Base-by-base conservation (phyloP, 23 red algal species). In the Gracilaria caudata region DNA sequence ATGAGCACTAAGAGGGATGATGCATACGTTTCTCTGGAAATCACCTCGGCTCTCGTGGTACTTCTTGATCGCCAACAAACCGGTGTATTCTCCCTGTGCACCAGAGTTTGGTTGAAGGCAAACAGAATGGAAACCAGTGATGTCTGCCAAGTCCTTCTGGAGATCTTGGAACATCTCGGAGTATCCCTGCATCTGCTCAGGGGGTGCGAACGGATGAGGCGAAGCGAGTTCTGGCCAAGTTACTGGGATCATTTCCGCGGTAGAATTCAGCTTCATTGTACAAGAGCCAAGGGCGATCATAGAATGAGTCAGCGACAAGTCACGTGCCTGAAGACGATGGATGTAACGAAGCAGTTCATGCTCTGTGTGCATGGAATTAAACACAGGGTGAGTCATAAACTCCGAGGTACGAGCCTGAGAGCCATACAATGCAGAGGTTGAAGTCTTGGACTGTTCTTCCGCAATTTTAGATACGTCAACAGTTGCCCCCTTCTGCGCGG, bases 181-280 rank as follows among this genome's bases (percentile, higher is more conserved):
- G 40, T 99, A 99, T 53, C 97, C 97, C 51, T 79, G 1, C 94
- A 99, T 92, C 58, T 99, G 97, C 45, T 99, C 97, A 0, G 84
- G 66, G 7, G 97, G 97, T 8, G 97, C 84, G 71, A 99, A 99
- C 28, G 97, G 97, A 90, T 99, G 97, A 46, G 97, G 88, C 51
- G 77, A 51, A 49, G 75, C 51, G 30, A 99, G 57, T 71, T 99
- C 97, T 12, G 97, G 97, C 97, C 97, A 99, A 26, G 93, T 95
- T 0, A 99, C 86, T 0, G 97, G 97, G 32, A 95, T 58, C 97
- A 99, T 99, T 77, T 99, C 90, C 11, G 87, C 80, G 12, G 97
- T 95, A 12, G 97, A 86, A 84, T 99, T 99, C 26, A 99, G 71
- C 83, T 99, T 99, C 97, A 99, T 99, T 2, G 97, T 99, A 73